Evolutionary conservation across 306 rosid species (phyloP).

Genomic region (Casuarina cunninghamiana): DNA sequence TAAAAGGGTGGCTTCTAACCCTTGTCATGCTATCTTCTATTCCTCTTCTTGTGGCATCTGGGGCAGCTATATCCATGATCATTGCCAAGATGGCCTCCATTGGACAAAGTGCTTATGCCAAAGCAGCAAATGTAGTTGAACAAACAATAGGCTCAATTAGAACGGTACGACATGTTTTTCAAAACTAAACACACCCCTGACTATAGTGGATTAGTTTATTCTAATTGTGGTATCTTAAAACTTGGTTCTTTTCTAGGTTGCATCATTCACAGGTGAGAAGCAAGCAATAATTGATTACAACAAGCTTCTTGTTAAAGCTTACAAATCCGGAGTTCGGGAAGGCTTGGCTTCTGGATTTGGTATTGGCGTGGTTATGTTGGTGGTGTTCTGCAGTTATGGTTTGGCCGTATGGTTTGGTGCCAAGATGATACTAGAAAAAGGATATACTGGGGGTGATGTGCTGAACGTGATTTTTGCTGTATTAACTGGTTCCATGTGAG

Average conservation of each 20-base stretch:
- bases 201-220: no score
- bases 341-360: conserved; percentile 30
- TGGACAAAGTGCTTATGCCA: conserved; percentile 29
- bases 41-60: conserved; percentile 26
- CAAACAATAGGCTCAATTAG: conserved; percentile 38
- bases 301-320: conserved; percentile 15
- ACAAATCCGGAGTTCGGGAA: conserved; percentile 26
- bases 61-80: conserved; percentile 3
- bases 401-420: conserved; percentile 31
- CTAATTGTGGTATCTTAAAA: no score
- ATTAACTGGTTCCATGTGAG: conserved; percentile 32
- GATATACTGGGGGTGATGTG: conserved; percentile 30
- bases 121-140: conserved; percentile 35
- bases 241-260: conserved; percentile 13
- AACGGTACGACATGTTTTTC: conserved; percentile 24
- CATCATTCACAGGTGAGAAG: conserved; percentile 38
- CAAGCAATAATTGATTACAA: conserved; percentile 23
- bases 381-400: conserved; percentile 18
- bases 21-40: conserved; percentile 27
- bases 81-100: conserved; percentile 22
- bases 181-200: neutral
- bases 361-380: conserved; percentile 16
- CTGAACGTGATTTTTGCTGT: conserved; percentile 31
- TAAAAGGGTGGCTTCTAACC: conserved; percentile 33
- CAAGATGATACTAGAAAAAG: conserved; percentile 20